These are phyloP conservation scores for Bauhinia variegata DNA, from an alignment of 306 rosid species.

Conservation along the genomic window DNA sequence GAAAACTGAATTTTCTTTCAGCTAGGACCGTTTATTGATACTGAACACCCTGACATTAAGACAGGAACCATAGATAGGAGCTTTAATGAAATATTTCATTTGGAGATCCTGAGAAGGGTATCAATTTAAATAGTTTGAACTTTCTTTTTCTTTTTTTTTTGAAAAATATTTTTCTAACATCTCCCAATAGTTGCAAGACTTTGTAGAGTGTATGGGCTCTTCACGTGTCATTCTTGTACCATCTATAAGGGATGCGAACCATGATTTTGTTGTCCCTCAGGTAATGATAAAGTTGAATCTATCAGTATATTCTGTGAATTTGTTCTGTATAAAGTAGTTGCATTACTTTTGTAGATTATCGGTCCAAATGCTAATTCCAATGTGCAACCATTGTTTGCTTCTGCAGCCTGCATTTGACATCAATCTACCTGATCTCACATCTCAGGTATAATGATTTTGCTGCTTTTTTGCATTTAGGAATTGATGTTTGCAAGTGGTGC, in stretches of 20 bases:
- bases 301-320: conserved; percentile 9
- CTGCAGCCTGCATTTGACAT: conserved; percentile 85
- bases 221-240: conserved; percentile 80
- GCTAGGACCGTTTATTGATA: conserved; percentile 94
- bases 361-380: conserved; percentile 28
- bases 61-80: conserved; percentile 70
- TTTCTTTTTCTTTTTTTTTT: conserved; percentile 6
- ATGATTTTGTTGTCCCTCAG: conserved; percentile 93
- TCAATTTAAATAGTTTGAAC: conserved; percentile 2
- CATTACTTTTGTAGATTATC: conserved; percentile 17
- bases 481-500: conserved; percentile 26
- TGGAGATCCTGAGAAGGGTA: conserved; percentile 81
- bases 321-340: conserved; percentile 20
- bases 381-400: conserved; percentile 25
- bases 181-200: conserved; percentile 69
- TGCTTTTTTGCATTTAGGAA: conserved; percentile 26
- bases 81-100: conserved; percentile 76
- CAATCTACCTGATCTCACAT: conserved; percentile 56
- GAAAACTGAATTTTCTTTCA: conserved; percentile 44
- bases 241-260: conserved; percentile 84
- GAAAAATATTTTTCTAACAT: conserved; percentile 18
- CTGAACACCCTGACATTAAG: conserved; percentile 87
- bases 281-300: conserved; percentile 44
- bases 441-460: conserved; percentile 66
- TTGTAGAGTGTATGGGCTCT: conserved; percentile 66